Conservation (phyloP, 2,329 filamentous ascomycete genomes). For the Paraconiothyrium sp. region DNA sequence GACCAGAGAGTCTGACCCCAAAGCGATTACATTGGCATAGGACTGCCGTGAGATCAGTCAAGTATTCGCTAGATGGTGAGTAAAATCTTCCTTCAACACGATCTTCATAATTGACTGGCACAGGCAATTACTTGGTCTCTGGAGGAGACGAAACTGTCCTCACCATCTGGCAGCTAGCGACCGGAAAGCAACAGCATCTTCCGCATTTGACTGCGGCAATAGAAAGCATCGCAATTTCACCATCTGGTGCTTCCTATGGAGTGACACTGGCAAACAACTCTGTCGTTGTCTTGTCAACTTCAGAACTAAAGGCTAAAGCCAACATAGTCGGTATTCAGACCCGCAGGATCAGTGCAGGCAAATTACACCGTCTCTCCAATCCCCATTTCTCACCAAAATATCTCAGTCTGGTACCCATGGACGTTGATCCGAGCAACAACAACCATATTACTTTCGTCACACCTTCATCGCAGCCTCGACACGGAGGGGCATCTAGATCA, state of each 20-base stretch:
- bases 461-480: slow-evolving; percentile 61
- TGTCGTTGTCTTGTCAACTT: slow-evolving; percentile 86
- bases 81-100: slow-evolving; percentile 11
- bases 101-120: slow-evolving; percentile 9
- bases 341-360: slow-evolving; percentile 39
- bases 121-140: slow-evolving; percentile 92
- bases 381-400: slow-evolving; percentile 31
- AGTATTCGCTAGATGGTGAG: slow-evolving; percentile 91
- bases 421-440: slow-evolving; percentile 52
- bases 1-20: slow-evolving; percentile 57
- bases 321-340: slow-evolving; percentile 85
- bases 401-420: slow-evolving; percentile 47
- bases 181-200: slow-evolving; percentile 80
- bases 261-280: slow-evolving; percentile 93
- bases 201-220: slow-evolving; percentile 91
- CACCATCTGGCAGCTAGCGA: slow-evolving; percentile 93
- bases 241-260: slow-evolving; percentile 80
- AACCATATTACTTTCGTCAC: slow-evolving; percentile 58
- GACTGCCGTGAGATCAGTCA: slow-evolving; percentile 80
- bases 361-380: slow-evolving; percentile 34
- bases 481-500: slow-evolving; percentile 43
- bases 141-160: slow-evolving; percentile 90
- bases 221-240: slow-evolving; percentile 84
- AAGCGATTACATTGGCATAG: slow-evolving; percentile 92
- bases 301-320: slow-evolving; percentile 84